A percentile compares a stretch with the other conserved stretches of the same genome.
Conservation (phyloP, 2,329 filamentous ascomycete species). For the Diplodia scrobiculata region DNA sequence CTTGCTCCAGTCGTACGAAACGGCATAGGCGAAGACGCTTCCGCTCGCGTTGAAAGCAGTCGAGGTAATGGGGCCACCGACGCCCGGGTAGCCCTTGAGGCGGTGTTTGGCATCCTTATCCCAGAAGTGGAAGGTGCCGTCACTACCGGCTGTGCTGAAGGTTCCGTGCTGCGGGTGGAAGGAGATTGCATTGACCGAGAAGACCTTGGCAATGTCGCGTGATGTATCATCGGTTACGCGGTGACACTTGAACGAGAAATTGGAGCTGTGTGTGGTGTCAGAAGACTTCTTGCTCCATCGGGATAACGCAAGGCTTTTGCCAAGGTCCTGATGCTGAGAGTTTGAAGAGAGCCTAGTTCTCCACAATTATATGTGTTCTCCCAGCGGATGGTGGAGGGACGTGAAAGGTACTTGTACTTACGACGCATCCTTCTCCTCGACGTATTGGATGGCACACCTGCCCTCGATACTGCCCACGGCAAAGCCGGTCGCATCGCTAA, state of each 20-base stretch:
- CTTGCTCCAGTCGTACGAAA: slow-evolving; percentile 98
- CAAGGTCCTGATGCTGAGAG: background rate
- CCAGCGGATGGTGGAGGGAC: background rate
- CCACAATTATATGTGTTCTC: background rate
- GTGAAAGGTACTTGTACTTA: slow-evolving; percentile 32
- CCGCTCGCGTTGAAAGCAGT: slow-evolving; percentile 91
- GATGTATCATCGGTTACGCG: slow-evolving; percentile 69
- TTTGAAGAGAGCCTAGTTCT: background rate
- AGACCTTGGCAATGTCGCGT: slow-evolving; percentile 79
- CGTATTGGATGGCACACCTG: slow-evolving; percentile 95
- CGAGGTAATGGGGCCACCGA: slow-evolving; percentile 76
- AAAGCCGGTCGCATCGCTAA: slow-evolving; percentile 86
- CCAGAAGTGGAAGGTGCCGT: slow-evolving; percentile 97
- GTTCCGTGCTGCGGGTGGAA: slow-evolving; percentile 97
- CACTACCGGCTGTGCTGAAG: slow-evolving; percentile 94
- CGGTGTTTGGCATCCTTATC: slow-evolving; percentile 64
- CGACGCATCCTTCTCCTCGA: slow-evolving; percentile 89
- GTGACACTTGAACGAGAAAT: slow-evolving; percentile 99
- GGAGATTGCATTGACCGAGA: slow-evolving; percentile 93
- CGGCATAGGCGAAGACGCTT: slow-evolving; percentile 63
- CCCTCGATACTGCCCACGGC: slow-evolving; percentile 96
- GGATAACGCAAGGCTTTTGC: background rate
- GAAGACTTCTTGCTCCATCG: background rate
- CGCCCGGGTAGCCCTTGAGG: slow-evolving; percentile 65
- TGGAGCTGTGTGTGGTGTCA: slow-evolving; percentile 55